Conservation (phyloP, 2,329 filamentous ascomycete species). For the Ceratocystis harringtonii region DNA sequence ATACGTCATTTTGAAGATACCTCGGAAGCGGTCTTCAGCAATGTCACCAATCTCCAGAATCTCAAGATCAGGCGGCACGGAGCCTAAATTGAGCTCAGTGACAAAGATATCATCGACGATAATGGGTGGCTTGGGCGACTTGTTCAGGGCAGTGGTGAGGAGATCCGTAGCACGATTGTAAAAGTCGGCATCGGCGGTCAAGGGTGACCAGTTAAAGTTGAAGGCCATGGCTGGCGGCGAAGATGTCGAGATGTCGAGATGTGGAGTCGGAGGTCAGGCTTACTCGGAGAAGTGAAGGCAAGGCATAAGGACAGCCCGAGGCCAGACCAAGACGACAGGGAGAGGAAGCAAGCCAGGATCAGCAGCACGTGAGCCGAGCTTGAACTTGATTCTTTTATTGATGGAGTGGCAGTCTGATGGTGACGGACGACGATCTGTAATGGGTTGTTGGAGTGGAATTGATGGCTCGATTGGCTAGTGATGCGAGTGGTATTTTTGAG, state of each 20-base stretch:
- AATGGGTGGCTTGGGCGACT: conserved; percentile 92
- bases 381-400: no score
- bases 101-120: conserved; percentile 99
- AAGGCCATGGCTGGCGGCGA: conserved; percentile 59
- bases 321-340: not conserved
- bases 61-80: conserved; percentile 84
- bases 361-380: not conserved
- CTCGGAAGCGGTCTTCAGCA: conserved; percentile 89
- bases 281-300: not conserved
- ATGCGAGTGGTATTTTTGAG: no score
- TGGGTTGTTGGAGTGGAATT: no score
- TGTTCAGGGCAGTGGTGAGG: conserved; percentile 88
- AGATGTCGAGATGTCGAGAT: not conserved
- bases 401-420: no score
- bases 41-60: conserved; percentile 96
- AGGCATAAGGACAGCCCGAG: not conserved
- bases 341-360: not conserved
- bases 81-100: conserved; percentile 91
- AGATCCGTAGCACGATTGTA: conserved; percentile 85
- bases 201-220: conserved; percentile 99
- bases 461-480: no score
- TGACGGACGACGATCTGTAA: no score
- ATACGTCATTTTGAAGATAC: conserved; percentile 99
- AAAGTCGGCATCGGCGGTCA: conserved; percentile 86
- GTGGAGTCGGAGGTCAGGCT: not conserved